A percentile compares a stretch with the other conserved stretches of the same genome.
Evolutionary conservation across 352 stramenopile genomes (phyloP).

Genomic region (Globisporangium cylindrosporum): DNA sequence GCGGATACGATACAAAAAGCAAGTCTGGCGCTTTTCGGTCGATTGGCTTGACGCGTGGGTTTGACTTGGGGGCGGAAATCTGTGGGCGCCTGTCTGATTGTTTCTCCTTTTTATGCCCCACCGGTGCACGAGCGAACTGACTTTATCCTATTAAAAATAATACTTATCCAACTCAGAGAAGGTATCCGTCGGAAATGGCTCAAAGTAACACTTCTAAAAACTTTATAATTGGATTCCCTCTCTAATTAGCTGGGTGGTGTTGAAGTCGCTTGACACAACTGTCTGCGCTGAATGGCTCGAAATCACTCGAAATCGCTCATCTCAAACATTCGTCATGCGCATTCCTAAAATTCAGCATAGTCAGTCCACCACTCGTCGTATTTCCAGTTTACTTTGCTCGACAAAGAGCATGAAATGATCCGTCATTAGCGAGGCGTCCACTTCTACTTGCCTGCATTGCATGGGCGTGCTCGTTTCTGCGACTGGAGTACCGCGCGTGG

Average conservation of each 20-base stretch:
- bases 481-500: not conserved
- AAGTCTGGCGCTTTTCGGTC: not conserved
- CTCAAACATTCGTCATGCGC: not conserved
- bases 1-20: not conserved
- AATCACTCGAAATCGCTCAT: not conserved
- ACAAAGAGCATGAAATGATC: not conserved
- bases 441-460: not conserved
- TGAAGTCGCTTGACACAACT: not conserved
- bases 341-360: conserved; percentile 1
- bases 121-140: not conserved
- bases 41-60: not conserved
- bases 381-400: not conserved
- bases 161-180: not conserved
- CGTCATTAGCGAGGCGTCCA: not conserved
- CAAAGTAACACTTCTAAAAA: not conserved
- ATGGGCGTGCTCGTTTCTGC: not conserved
- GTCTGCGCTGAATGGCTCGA: not conserved
- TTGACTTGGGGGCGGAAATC: not conserved
- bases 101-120: not conserved
- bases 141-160: not conserved
- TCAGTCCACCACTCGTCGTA: not conserved
- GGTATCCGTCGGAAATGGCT: not conserved
- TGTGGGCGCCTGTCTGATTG: not conserved
- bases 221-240: not conserved
- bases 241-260: not conserved